phyloP scores from a whole-genome alignment of 768 basidiomycete species.

The Candolleomyces aberdarensis region DNA sequence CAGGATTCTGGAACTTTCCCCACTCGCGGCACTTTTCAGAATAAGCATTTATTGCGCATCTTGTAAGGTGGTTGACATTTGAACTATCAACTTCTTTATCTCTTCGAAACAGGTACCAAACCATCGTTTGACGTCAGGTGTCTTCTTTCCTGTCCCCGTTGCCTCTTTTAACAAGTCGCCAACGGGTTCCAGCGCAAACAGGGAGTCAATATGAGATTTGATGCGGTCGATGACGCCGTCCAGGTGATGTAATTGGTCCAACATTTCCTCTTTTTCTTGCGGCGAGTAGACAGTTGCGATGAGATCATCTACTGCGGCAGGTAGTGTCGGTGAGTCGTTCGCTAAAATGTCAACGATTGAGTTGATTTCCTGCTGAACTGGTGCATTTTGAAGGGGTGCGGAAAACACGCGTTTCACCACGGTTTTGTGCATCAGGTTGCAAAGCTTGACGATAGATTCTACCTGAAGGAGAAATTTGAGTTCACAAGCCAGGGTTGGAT shows the following conservation, averaged over 20 bases:
- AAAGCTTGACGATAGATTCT: slow-evolving; percentile 57
- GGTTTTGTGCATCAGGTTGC: slow-evolving; percentile 60
- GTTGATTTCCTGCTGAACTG: slow-evolving; percentile 18
- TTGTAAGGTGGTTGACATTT: slow-evolving; percentile 23
- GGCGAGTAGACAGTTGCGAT: slow-evolving; percentile 64
- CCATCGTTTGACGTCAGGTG: slow-evolving; percentile 50
- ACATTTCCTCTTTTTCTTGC: slow-evolving; percentile 46
- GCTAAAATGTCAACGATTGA: slow-evolving; percentile 49
- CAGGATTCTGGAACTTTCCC: neutral
- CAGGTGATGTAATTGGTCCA: slow-evolving; percentile 36
- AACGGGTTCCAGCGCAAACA: slow-evolving; percentile 21
- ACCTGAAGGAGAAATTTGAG: slow-evolving; percentile 36
- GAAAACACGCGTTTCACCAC: slow-evolving; percentile 51
- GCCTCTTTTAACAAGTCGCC: slow-evolving; percentile 28
- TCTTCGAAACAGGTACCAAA: slow-evolving; percentile 65
- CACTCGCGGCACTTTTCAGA: neutral
- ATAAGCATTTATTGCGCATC: slow-evolving; percentile 10
- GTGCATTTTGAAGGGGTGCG: slow-evolving; percentile 11
- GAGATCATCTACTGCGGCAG: slow-evolving; percentile 61
- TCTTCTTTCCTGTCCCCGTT: slow-evolving; percentile 19
- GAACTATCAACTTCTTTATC: slow-evolving; percentile 42
- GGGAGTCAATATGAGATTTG: slow-evolving; percentile 23
- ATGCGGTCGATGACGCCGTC: slow-evolving; percentile 34
- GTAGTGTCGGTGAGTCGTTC: slow-evolving; percentile 45
- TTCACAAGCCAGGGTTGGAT: neutral